phyloP scores from a whole-genome alignment of 805 yeast genomes.

The Monosporozyma siamensis region DNA sequence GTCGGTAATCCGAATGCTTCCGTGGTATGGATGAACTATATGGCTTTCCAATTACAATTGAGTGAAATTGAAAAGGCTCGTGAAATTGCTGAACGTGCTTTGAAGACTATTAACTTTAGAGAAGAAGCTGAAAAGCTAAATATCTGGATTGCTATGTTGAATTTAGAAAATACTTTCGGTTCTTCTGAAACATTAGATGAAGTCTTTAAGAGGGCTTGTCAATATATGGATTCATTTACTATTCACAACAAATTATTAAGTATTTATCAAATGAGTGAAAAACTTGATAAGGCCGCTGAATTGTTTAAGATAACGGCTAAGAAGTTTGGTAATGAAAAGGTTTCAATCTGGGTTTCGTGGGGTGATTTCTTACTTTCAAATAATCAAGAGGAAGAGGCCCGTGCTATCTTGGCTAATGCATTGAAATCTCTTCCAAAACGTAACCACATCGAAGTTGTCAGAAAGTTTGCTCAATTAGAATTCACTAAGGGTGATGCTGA shows the following conservation, averaged over 20 bases:
- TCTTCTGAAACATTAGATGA: slow-evolving; percentile 72
- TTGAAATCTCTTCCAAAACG: slow-evolving; percentile 62
- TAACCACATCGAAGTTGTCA: slow-evolving; percentile 68
- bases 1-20: slow-evolving; percentile 93
- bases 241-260: slow-evolving; percentile 75
- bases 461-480: slow-evolving; percentile 84
- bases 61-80: slow-evolving; percentile 93
- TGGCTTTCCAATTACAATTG: slow-evolving; percentile 93
- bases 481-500: slow-evolving; percentile 82
- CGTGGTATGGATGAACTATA: slow-evolving; percentile 91
- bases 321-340: slow-evolving; percentile 63
- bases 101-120: slow-evolving; percentile 79
- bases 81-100: slow-evolving; percentile 85
- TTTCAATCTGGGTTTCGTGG: slow-evolving; percentile 72
- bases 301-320: slow-evolving; percentile 61
- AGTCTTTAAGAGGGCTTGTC: slow-evolving; percentile 73
- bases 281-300: slow-evolving; percentile 57
- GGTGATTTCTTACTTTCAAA: slow-evolving; percentile 66
- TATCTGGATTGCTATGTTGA: slow-evolving; percentile 91
- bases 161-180: slow-evolving; percentile 92
- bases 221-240: slow-evolving; percentile 79
- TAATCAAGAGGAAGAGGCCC: slow-evolving; percentile 48
- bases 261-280: slow-evolving; percentile 67
- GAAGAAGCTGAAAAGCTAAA: slow-evolving; percentile 90
- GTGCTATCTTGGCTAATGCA: slow-evolving; percentile 64